A percentile compares a stretch with the other conserved stretches of the same genome.
phyloP scores from a whole-genome alignment of 2,329 filamentous ascomycete species.

The Sporothrix brasiliensis region DNA sequence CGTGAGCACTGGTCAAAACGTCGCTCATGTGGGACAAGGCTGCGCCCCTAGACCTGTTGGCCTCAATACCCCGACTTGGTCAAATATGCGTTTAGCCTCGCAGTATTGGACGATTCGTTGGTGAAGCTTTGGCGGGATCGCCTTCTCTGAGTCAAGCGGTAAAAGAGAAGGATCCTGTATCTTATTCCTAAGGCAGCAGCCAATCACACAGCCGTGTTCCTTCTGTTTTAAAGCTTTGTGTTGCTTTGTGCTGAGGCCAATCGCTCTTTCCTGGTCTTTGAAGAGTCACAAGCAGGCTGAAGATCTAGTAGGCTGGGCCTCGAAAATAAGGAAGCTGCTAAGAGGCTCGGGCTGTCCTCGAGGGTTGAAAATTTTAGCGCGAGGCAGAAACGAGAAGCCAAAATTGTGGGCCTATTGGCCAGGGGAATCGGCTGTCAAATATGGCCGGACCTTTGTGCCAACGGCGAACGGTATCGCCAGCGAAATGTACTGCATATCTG shows the following conservation, averaged over 20 bases:
- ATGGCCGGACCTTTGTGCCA: neutral
- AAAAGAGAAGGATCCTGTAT: neutral
- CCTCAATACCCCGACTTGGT: conserved; percentile 9
- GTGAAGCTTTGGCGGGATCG: neutral
- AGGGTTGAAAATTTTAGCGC: conserved; percentile 11
- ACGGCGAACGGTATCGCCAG: neutral
- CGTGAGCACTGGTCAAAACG: neutral
- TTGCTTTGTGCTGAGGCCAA: conserved; percentile 20
- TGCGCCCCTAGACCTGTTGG: conserved; percentile 13
- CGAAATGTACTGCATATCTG: too few species aligned
- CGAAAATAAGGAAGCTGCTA: neutral
- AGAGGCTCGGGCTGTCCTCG: neutral
- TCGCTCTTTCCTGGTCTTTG: conserved; percentile 10
- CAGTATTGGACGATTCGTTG: neutral
- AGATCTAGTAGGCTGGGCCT: neutral
- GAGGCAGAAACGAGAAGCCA: conserved; percentile 14
- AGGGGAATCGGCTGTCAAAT: neutral
- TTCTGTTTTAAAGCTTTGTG: neutral
- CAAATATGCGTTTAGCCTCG: neutral
- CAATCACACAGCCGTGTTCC: conserved; percentile 15
- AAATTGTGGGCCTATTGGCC: neutral
- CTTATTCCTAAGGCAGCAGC: neutral
- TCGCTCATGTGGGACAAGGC: conserved; percentile 16
- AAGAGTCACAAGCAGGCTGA: conserved; percentile 19
- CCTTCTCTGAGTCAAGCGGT: conserved; percentile 17